These are phyloP conservation scores for Salix caprea DNA, from an alignment of 345 rosid genomes.

Conservation along the genomic window DNA sequence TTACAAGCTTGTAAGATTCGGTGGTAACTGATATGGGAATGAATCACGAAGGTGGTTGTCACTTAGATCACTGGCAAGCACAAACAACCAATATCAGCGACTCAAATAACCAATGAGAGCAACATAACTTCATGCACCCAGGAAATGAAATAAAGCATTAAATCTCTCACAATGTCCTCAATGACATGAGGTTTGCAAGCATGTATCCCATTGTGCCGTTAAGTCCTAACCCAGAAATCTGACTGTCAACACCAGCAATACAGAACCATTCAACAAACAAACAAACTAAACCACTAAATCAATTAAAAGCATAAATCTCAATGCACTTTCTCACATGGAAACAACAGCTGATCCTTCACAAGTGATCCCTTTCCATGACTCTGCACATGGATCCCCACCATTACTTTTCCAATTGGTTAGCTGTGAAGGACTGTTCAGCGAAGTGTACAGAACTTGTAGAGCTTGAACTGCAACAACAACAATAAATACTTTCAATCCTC, in stretches of 20 bases:
- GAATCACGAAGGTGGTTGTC: slow-evolving; percentile 74
- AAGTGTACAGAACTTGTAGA: slow-evolving; percentile 74
- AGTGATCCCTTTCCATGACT: slow-evolving; percentile 89
- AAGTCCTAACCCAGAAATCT: slow-evolving; percentile 74
- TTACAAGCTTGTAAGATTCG: slow-evolving; percentile 95
- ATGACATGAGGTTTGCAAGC: slow-evolving; percentile 61
- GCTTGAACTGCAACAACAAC: slow-evolving; percentile 59
- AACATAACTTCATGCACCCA: background rate
- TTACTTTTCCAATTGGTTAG: slow-evolving; percentile 77
- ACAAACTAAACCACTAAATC: background rate
- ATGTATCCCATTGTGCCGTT: slow-evolving; percentile 88
- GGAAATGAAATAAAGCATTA: background rate
- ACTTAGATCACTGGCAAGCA: slow-evolving; percentile 68
- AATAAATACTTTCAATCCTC: background rate
- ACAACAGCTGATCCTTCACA: slow-evolving; percentile 89
- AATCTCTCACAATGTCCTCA: slow-evolving; percentile 63
- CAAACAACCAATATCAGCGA: slow-evolving; percentile 16
- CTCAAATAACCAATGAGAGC: slow-evolving; percentile 14
- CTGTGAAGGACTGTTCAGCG: slow-evolving; percentile 77
- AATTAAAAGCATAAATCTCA: background rate
- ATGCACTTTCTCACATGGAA: slow-evolving; percentile 49
- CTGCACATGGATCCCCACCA: slow-evolving; percentile 93
- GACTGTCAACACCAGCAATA: slow-evolving; percentile 41
- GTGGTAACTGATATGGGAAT: slow-evolving; percentile 92
- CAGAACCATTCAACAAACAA: slow-evolving; percentile 2